phyloP scores from a whole-genome alignment of 1,139 yeast genomes.

The Yamadazyma buinensis region DNA sequence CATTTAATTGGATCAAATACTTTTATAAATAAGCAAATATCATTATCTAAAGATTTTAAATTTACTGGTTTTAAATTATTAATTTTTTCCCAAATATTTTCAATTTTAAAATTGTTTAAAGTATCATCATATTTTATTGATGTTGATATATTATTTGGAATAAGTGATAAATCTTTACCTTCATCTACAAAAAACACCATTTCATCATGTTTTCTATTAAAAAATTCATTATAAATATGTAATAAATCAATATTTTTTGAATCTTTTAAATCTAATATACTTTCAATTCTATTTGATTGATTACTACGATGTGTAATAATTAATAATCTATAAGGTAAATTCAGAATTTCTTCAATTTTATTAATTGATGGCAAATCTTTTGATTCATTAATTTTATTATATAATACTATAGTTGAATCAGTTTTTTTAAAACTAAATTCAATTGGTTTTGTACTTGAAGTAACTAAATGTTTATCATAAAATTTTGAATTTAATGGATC shows the following conservation, averaged over 20 bases:
- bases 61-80: not conserved
- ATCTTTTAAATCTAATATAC: slow-evolving; percentile 22
- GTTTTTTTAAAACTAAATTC: slow-evolving; percentile 56
- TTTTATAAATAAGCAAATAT: slow-evolving; percentile 61
- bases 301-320: slow-evolving; percentile 67
- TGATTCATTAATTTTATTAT: slow-evolving; percentile 43
- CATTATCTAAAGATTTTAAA: slow-evolving; percentile 13
- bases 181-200: slow-evolving; percentile 50
- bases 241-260: slow-evolving; percentile 23
- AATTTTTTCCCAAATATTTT: not conserved
- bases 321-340: slow-evolving; percentile 54
- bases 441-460: slow-evolving; percentile 48
- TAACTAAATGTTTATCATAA: slow-evolving; percentile 43
- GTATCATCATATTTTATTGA: slow-evolving; percentile 7
- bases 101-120: slow-evolving; percentile 3
- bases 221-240: slow-evolving; percentile 39
- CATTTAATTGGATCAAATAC: slow-evolving; percentile 60
- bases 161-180: slow-evolving; percentile 3
- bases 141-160: slow-evolving; percentile 5
- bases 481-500: slow-evolving; percentile 45
- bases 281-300: slow-evolving; percentile 66
- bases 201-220: slow-evolving; percentile 40
- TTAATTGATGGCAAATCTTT: slow-evolving; percentile 8
- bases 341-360: slow-evolving; percentile 24
- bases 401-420: slow-evolving; percentile 49